Conservation (phyloP, 2,329 filamentous ascomycete genomes). For the Colletotrichum viniferum region DNA sequence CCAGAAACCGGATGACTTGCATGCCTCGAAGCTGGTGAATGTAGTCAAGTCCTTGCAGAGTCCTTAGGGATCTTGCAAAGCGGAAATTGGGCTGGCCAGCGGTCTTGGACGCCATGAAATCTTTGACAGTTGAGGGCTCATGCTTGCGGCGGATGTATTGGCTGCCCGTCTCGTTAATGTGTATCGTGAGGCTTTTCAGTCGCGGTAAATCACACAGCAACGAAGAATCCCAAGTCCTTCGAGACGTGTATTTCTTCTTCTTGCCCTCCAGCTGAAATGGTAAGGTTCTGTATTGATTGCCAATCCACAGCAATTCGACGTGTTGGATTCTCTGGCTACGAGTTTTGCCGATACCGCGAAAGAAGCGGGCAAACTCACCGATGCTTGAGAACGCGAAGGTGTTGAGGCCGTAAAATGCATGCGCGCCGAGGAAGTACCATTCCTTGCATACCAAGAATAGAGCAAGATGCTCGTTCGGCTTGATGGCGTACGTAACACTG, state of each 20-base stretch:
- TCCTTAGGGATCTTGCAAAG: conserved; percentile 38
- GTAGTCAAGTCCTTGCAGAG: conserved; percentile 49
- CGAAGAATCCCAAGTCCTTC: conserved; percentile 39
- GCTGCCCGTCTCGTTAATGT: conserved; percentile 41
- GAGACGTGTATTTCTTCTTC: conserved; percentile 34
- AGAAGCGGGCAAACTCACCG: conserved; percentile 54
- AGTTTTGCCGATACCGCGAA: conserved; percentile 39
- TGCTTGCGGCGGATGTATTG: conserved; percentile 37
- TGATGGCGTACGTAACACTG: conserved; percentile 35
- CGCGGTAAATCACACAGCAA: conserved; percentile 39
- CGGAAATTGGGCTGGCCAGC: conserved; percentile 44
- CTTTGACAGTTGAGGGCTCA: conserved; percentile 30
- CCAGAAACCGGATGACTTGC: conserved; percentile 42
- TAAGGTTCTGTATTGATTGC: conserved; percentile 34
- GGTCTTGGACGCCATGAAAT: conserved; percentile 33
- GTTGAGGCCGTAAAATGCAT: conserved; percentile 54
- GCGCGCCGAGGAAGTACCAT: conserved; percentile 43
- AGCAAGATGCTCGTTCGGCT: conserved; percentile 40
- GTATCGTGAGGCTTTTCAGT: conserved; percentile 43
- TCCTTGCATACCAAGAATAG: conserved; percentile 43
- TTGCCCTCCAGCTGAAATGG: conserved; percentile 12
- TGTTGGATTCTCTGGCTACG: conserved; percentile 47
- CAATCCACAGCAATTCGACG: conserved; percentile 47
- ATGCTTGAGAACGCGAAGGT: conserved; percentile 58
- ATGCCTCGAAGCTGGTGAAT: conserved; percentile 49